Conservation (phyloP, 1,284 basidiomycete species). For the Boletus austroedulis region DNA sequence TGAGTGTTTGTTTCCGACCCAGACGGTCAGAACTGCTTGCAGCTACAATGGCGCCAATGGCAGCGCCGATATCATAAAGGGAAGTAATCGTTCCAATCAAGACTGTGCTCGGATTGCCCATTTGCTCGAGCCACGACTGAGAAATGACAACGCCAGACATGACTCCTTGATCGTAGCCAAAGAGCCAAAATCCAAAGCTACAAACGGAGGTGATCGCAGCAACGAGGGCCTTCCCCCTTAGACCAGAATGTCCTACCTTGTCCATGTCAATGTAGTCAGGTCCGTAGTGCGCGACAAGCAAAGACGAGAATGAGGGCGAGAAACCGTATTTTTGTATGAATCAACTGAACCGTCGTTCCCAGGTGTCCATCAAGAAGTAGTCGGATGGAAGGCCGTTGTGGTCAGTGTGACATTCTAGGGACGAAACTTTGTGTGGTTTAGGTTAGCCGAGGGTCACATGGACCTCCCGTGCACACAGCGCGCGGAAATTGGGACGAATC, state of each 20-base stretch:
- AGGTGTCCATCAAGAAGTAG: neutral
- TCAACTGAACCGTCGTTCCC: neutral
- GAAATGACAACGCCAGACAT: conserved; percentile 19
- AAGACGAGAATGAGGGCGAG: neutral
- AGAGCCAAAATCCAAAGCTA: conserved; percentile 19
- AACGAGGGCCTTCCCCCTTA: conserved; percentile 15
- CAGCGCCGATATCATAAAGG: conserved; percentile 16
- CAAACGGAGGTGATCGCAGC: conserved; percentile 20
- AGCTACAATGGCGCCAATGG: conserved; percentile 14
- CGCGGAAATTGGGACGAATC: neutral
- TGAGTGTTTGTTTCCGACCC: conserved; percentile 15
- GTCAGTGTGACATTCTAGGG: neutral
- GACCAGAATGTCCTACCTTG: conserved; percentile 13
- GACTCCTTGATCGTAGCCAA: conserved; percentile 20
- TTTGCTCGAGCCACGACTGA: conserved; percentile 16
- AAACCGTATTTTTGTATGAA: neutral
- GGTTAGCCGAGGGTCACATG: neutral
- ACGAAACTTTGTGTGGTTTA: neutral
- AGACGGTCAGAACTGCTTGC: conserved; percentile 15
- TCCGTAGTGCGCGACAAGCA: neutral
- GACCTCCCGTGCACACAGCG: neutral
- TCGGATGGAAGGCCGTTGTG: neutral
- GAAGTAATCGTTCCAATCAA: conserved; percentile 24
- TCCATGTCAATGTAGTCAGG: conserved; percentile 4
- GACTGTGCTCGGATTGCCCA: conserved; percentile 18